Base-by-base conservation (phyloP, 208 protist species). In the Willaertia magna region DNA sequence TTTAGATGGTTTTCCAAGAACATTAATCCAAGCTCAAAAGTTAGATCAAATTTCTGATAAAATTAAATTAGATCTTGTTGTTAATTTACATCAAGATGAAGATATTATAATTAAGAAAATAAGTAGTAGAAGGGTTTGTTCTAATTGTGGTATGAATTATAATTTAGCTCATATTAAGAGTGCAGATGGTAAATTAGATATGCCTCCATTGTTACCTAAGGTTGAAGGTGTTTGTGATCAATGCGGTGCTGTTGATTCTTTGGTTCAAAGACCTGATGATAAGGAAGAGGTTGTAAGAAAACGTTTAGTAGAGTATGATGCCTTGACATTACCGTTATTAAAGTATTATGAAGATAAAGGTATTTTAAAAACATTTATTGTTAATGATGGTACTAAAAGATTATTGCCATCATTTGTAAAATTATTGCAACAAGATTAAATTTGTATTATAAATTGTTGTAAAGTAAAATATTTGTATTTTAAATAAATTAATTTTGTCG, bases 31-130 rank as follows among this genome's bases (percentile, higher is more conserved):
- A 42, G 78, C 78, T 11, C 12, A 39, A 12, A 16, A 20, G 12
- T n/a, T 78, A 22, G n/a, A 83, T 26, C 2, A 6, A 4, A 18
- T 67, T 26, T n/a, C 3, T 14, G 78, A 83, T 12, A 67, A 67
- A 26, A 92, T 94, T 51, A 76, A 88, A 59, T 89, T 94, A 12
- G 93, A 94, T 76, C 87, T 92, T 85, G 93, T 95, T 30, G 88
- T 94, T 82, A 95, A 95, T 81, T 88, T 95, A 40, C 90, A 89
- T 3, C 93, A 95, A 87, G 91, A 92, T 20, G 85, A 83, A 47
- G 89, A 90, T 76, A 92, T 95, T 14, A 94, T 95, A 55, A 87
- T 94, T 44, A 85, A 84, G 20, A 95, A 95, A 86, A 85, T 94
- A 48, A 92, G 88, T 81, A 92, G 90, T 44, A 89, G 93, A 43